Evolutionary conservation across 352 stramenopile genomes (phyloP).

Genomic region (Globisporangium paroecandrum): DNA sequence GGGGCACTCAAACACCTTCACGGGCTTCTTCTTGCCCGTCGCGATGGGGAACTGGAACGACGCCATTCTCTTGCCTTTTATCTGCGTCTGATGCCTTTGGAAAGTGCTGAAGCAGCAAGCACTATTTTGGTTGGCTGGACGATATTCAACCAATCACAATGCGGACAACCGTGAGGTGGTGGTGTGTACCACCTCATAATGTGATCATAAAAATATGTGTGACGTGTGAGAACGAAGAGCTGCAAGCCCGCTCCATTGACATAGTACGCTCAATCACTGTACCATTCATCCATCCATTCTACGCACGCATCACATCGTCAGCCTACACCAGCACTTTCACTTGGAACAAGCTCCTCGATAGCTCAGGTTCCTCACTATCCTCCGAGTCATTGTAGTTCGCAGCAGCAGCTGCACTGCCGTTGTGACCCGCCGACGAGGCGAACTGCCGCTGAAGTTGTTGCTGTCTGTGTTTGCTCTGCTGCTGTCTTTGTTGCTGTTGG

Average conservation of each 20-base stretch:
- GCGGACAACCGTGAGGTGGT: neutral
- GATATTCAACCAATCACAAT: conserved; percentile 17
- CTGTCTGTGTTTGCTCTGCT: conserved; percentile 5
- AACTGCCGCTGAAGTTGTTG: conserved; percentile 18
- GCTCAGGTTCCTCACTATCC: conserved; percentile 17
- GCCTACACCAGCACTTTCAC: conserved; percentile 60
- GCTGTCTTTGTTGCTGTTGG: neutral
- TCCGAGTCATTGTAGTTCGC: neutral
- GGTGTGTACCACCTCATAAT: conserved; percentile 8
- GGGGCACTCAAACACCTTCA: conserved; percentile 77
- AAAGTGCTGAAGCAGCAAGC: neutral
- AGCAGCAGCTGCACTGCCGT: neutral
- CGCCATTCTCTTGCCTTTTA: conserved; percentile 21
- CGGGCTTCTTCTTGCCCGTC: conserved; percentile 69
- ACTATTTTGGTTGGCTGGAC: conserved; percentile 17
- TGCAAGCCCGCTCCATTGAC: neutral
- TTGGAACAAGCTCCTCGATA: conserved; percentile 49
- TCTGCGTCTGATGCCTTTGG: neutral
- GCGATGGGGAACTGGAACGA: conserved; percentile 72
- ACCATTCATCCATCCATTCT: neutral
- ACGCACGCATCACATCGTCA: neutral
- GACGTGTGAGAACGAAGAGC: conserved; percentile 23
- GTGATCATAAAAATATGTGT: conserved; percentile 14
- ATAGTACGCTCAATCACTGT: neutral
- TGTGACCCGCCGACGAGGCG: neutral